Conservation (phyloP, 306 rosid genomes). For the Gleditsia sinensis region DNA sequence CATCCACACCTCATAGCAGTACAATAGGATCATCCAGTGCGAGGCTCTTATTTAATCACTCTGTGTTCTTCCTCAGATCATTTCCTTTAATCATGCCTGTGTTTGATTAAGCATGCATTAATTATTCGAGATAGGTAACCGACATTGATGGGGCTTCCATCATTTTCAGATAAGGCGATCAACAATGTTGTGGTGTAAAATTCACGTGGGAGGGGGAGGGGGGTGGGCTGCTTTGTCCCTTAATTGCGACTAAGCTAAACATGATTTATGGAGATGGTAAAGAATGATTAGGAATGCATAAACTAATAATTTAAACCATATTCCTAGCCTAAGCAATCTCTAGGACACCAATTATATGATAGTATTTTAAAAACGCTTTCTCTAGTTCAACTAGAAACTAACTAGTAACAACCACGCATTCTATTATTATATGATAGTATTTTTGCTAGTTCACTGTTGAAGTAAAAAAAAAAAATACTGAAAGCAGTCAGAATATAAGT, state of each 20-base stretch:
- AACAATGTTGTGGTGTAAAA: slow-evolving; percentile 17
- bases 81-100: slow-evolving; percentile 16
- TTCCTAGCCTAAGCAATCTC: not conserved
- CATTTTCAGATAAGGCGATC: slow-evolving; percentile 43
- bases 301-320: not conserved
- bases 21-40: no score
- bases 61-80: no score
- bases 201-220: slow-evolving; percentile 32
- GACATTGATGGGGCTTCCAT: slow-evolving; percentile 44
- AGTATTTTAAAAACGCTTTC: not conserved
- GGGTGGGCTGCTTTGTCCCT: slow-evolving; percentile 51
- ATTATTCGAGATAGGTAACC: slow-evolving; percentile 33
- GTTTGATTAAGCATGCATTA: slow-evolving; percentile 33
- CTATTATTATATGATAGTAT: no score
- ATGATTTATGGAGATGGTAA: not conserved
- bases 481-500: no score
- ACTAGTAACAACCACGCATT: no score
- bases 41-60: no score
- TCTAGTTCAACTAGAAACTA: not conserved
- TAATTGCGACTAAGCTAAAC: slow-evolving; percentile 21
- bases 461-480: no score
- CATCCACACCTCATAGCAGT: no score
- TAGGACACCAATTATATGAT: not conserved
- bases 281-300: not conserved
- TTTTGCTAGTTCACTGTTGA: no score